Evolutionary conservation across 2,329 filamentous ascomycete species (phyloP), one percentile per base, ranked within the genome.

Genomic region (Cercospora nicotianae): DNA sequence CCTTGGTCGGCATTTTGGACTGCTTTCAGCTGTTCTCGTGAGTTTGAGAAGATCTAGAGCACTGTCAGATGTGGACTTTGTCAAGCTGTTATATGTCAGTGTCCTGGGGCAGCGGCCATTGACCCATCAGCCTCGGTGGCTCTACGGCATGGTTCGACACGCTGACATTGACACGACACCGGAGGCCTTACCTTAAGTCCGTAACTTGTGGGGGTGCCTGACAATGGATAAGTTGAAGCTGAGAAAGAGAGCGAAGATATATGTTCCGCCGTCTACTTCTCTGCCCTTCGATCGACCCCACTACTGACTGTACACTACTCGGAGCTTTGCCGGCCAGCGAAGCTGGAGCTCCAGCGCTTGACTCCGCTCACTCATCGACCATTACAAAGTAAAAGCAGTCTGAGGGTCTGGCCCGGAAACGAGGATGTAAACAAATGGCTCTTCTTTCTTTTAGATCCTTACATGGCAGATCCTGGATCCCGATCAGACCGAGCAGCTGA

Each of bases 1-100:
- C 71, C 51, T 72, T 72, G 18, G 31, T 61, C 36, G 68, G 64
- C 70, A 72, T 72, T 8, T 30, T 66, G 42, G 30, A 12, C 23
- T 55, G 20, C 6, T 42, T 60, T 39, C 20, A 28, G 26, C 33
- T 48, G 28, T 53, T 31, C 1, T n/a, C 3, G 18, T 31, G 23
- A 26, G 16, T 42, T 9, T 3, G 4, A 20, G 9, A 31, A n/a
- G 10, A n/a, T 26, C 45, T 51, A 3, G 10, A 48, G 45, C 2
- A 26, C 20, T 51, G 45, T 51, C 45, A 51, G 45, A 51, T 26
- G 18, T n/a, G 45, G 45, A 9, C 13, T 5, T 2, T 1, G 5
- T 4, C 20, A 51, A 23, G 45, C 45, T 26, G 10, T 23, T 13
- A 51, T 26, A 26, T 23, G 20, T 26, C 20, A 12, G 9, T 5